Evolutionary conservation across 257 asterid genomes (phyloP), one percentile per base, ranked within the genome.

Genomic region (Nicotiana tabacum): DNA sequence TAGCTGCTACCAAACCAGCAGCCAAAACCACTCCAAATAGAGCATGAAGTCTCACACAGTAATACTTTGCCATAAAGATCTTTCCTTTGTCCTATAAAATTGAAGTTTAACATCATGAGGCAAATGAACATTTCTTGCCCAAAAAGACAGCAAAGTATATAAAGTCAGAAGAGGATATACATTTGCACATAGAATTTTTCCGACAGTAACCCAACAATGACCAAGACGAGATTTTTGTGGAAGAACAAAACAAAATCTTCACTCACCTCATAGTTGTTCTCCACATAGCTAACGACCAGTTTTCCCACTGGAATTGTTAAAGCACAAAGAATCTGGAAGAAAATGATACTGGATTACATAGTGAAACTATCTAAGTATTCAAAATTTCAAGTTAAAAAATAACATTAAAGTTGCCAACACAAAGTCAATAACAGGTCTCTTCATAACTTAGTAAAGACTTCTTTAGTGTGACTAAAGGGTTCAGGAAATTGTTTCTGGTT

Each of bases 61-160:
- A 91, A 78, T 93, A 95, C 68, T 93, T 95, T 6, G 97, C 93
- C 95, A 93, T 87, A 79, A 95, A 93, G 37, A 92, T 95, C 88
- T 88, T 90, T 32, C 90, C 55, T 80, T 86, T 87, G 82, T 95
- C 97, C 98, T 93, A 66, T 15, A 46, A 67, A 61, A 37, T 62
- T 29, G 27, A 76, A 76, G 80, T 66, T 21, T 8, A 83, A 39
- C 57, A 83, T 68, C 74, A 53, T 53, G 55, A 53, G 21, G 21
- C 32, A 30, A 30, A 32, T 32, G 46, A 57, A 17, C 4, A 55
- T 4, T n/a, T 18, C 27, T 27, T 10, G 64, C 33, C 17, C 68
- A 39, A 5, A 27, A 30, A 24, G 24, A n/a, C 12, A n/a, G 30
- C 62, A n/a, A 21, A 27, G 39, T 10, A 24, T 37, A 48, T 69